Percentiles rank a stretch among this genome's conserved stretches.
These are phyloP conservation scores for Parietichytrium sp. DNA, from an alignment of 108 stramenopile species.

Conservation along the genomic window DNA sequence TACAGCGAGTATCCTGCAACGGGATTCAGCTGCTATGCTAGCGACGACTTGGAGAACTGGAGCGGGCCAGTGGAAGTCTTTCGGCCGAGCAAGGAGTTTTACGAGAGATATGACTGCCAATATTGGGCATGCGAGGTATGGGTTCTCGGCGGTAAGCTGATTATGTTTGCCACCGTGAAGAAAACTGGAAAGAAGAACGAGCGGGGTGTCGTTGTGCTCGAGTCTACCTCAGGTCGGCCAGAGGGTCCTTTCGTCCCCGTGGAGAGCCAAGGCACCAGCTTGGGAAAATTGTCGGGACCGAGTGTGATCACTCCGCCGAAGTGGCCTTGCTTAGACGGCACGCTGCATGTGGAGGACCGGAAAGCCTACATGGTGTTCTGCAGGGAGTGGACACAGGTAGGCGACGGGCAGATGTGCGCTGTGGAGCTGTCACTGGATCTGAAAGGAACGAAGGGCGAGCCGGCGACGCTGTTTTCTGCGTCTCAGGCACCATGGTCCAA, in stretches of 20 bases:
- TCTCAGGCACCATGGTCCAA: conserved; percentile 28
- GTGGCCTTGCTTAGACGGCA: conserved; percentile 28
- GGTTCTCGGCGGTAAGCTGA: neutral
- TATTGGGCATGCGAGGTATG: conserved; percentile 10
- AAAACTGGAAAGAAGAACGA: conserved; percentile 26
- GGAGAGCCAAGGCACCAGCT: too few relatives aligned
- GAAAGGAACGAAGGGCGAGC: neutral
- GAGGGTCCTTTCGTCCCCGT: conserved; percentile 25
- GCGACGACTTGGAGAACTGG: neutral
- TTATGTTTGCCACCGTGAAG: conserved; percentile 38
- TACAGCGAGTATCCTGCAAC: conserved; percentile 8
- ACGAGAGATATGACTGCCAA: neutral
- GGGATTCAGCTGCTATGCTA: conserved; percentile 36
- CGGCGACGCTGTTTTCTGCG: neutral
- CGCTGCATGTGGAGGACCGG: neutral
- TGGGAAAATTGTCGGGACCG: too few relatives aligned
- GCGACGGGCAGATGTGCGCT: conserved; percentile 30
- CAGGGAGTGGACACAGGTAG: conserved; percentile 35
- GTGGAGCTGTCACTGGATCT: neutral
- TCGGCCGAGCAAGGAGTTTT: neutral
- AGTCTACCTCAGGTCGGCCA: neutral
- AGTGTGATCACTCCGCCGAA: conserved; percentile 2
- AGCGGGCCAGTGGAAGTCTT: neutral
- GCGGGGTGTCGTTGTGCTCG: conserved; percentile 20
- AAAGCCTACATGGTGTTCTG: conserved; percentile 20